phyloP scores from a whole-genome alignment of 441 rosid genomes.

The Arabidopsis lyrata region DNA sequence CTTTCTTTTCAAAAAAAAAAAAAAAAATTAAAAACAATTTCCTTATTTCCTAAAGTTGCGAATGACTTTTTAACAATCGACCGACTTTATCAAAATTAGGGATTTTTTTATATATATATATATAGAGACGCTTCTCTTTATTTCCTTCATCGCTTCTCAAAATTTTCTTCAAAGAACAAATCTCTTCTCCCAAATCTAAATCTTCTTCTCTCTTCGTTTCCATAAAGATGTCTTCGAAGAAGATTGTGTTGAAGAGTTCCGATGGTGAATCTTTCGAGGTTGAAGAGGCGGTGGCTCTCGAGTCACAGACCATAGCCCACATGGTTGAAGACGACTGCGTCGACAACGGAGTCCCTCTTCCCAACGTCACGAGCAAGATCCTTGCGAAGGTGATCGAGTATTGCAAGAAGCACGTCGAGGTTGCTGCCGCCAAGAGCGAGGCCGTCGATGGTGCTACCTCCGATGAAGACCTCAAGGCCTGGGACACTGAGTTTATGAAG shows the following conservation, averaged over 20 bases:
- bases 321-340: slow-evolving; percentile 71
- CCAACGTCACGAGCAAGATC: slow-evolving; percentile 67
- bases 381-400: slow-evolving; percentile 73
- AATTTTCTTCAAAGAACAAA: neutral
- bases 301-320: slow-evolving; percentile 67
- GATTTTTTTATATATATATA: neutral
- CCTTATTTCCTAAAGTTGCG: neutral
- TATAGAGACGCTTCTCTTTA: neutral
- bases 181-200: slow-evolving; percentile 8
- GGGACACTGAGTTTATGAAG: slow-evolving; percentile 79
- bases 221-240: slow-evolving; percentile 53
- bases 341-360: slow-evolving; percentile 62
- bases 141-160: neutral
- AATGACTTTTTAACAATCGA: slow-evolving; percentile 1
- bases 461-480: slow-evolving; percentile 55
- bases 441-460: slow-evolving; percentile 42
- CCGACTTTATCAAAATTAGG: slow-evolving; percentile 16
- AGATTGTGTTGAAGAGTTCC: slow-evolving; percentile 63
- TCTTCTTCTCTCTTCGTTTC: neutral
- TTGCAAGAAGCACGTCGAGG: slow-evolving; percentile 69
- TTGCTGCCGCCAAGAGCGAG: slow-evolving; percentile 49
- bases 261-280: slow-evolving; percentile 72
- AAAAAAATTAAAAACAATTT: neutral
- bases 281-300: slow-evolving; percentile 63
- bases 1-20: neutral